Conservation (phyloP, 805 yeast genomes). For the Candida nonsorbophila region DNA sequence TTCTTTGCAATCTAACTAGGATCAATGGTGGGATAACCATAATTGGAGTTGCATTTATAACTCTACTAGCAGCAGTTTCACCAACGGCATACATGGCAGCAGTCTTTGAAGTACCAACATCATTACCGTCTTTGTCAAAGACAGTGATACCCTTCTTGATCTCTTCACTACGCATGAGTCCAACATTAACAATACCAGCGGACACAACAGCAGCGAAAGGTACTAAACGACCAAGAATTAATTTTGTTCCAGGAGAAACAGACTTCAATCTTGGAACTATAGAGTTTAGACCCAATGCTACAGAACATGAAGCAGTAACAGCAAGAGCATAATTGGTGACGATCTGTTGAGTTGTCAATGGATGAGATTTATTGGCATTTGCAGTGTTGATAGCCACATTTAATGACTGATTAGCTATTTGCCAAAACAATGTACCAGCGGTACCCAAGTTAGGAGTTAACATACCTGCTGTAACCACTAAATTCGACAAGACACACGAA, state of each 20-base stretch:
- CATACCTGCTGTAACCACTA: conserved; percentile 97
- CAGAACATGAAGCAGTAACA: conserved; percentile 91
- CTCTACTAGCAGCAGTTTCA: conserved; percentile 93
- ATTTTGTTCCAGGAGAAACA: conserved; percentile 62
- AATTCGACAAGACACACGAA: conserved; percentile 84
- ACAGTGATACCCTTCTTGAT: conserved; percentile 79
- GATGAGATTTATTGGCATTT: conserved; percentile 93
- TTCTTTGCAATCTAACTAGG: conserved; percentile 70
- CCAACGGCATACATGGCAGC: conserved; percentile 95
- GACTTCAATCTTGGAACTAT: conserved; percentile 79
- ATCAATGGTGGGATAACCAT: conserved; percentile 95
- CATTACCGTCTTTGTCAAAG: conserved; percentile 57
- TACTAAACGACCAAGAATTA: conserved; percentile 77
- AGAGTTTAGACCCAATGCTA: conserved; percentile 88
- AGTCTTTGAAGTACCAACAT: conserved; percentile 61
- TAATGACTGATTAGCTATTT: conserved; percentile 91
- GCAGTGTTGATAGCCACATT: conserved; percentile 97
- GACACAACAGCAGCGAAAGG: conserved; percentile 99
- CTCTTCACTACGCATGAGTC: conserved; percentile 94
- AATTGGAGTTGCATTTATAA: conserved; percentile 93
- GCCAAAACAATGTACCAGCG: conserved; percentile 94
- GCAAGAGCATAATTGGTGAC: conserved; percentile 79
- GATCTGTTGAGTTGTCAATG: conserved; percentile 73
- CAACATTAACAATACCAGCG: conserved; percentile 96
- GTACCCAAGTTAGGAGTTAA: conserved; percentile 89